Base-by-base conservation (phyloP, 805 yeast genomes). In the Millerago galiae region DNA sequence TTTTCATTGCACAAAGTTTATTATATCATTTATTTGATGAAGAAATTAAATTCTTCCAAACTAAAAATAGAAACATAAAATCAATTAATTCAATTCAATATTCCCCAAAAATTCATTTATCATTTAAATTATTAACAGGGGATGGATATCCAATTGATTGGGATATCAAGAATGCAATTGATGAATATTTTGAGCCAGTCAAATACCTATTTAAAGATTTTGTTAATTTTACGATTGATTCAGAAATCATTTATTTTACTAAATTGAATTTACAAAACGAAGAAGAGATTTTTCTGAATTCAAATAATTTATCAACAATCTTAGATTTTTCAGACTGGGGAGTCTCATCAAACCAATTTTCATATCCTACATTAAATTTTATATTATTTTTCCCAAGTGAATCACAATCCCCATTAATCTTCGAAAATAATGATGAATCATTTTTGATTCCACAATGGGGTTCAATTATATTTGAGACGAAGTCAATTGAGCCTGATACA, bases 391-490 rank as follows among this genome's bases (percentile, higher is more conserved):
- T 80, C 41, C 89, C 95, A 3, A 66, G 72, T 5, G 54, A 61
- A 31, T 63, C 67, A 21, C 65, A 63, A 24, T 60, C 67, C 44
- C 87, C 78, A 17, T 67, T 78, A 53, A 51, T 46, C 5, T 75
- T 83, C 37, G 70, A 46, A 17, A 59, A 62, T 11, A 32, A 34
- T 14, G 12, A 25, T 17, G 41, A 54, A 0, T 44, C 48, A 42
- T 89, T 83, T 55, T 61, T 84, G 36, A 77, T 91, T 17, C 95
- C 96, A 8, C 95, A 85, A 62, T 90, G 95, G 96, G 96, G 48
- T 75, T 86, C 43, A 61, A 66, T 54, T 66, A 82, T 49, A 56
- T 65, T 58, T 70, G 81, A 59, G 35, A 53, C 55, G 5, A 44
- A 49, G n/a, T 54, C 64, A n/a, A 25, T 64, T 10, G 46, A 49